Evolutionary conservation across 441 rosid species (phyloP).

Genomic region (Jatropha podagrica): DNA sequence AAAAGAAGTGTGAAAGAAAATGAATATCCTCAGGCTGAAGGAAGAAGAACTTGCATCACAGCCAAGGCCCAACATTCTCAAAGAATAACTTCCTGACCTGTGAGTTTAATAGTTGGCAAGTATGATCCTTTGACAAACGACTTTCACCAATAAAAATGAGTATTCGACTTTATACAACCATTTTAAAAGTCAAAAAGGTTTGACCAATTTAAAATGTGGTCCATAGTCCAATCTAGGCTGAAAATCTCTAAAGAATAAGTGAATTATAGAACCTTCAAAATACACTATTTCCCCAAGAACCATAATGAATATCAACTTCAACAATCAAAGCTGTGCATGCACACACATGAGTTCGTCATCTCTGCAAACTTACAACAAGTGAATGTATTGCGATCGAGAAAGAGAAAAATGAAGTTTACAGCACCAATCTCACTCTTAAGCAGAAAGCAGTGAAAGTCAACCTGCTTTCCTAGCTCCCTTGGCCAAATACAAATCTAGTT

Average conservation of each 20-base stretch:
- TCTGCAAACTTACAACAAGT: not conserved
- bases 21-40: not conserved
- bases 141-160: not conserved
- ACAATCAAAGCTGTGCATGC: not conserved
- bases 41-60: not conserved
- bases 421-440: constrained; percentile 4
- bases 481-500: not conserved
- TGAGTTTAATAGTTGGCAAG: not conserved
- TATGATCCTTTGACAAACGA: not conserved
- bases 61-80: not conserved
- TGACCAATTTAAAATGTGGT: not conserved
- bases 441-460: not conserved
- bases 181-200: not conserved
- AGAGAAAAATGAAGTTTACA: constrained; percentile 4
- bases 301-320: not conserved
- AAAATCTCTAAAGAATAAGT: not conserved
- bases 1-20: not conserved
- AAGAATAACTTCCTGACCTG: constrained; percentile 3
- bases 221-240: not conserved
- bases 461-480: not conserved
- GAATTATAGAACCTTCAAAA: not conserved
- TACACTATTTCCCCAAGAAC: not conserved
- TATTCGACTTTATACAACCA: not conserved
- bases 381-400: not conserved
- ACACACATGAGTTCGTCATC: not conserved